Evolutionary conservation across 2,329 filamentous ascomycete species (phyloP).

Genomic region (Boeremia lycopersici): DNA sequence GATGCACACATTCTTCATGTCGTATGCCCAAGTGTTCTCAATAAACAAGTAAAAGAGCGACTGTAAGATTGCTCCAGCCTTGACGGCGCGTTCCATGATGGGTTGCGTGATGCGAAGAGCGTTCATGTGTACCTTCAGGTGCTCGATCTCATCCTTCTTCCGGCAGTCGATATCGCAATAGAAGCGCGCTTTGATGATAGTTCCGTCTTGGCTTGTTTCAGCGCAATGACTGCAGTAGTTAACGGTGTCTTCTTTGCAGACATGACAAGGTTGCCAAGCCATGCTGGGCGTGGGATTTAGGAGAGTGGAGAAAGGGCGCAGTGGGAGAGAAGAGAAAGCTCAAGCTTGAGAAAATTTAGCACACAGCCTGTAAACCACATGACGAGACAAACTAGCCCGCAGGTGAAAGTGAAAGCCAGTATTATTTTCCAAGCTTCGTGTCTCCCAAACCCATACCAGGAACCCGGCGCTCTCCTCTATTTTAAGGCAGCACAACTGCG

Average conservation of each 20-base stretch:
- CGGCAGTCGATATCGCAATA: slow-evolving; percentile 15
- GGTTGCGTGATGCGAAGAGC: not conserved
- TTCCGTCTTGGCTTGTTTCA: not conserved
- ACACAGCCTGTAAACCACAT: not conserved
- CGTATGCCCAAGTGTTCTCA: slow-evolving; percentile 24
- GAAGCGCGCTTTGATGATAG: slow-evolving; percentile 1
- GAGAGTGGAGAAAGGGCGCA: not conserved
- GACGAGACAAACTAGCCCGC: not conserved
- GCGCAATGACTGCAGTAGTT: slow-evolving; percentile 15
- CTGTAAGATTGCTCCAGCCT: slow-evolving; percentile 20
- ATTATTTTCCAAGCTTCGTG: not conserved
- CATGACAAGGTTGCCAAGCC: slow-evolving; percentile 9
- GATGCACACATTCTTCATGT: slow-evolving; percentile 15
- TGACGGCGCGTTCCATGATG: slow-evolving; percentile 10
- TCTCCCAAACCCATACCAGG: too few species aligned
- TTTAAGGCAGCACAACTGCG: too few species aligned
- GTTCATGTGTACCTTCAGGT: slow-evolving; percentile 8
- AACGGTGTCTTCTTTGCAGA: slow-evolving; percentile 8
- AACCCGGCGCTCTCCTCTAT: too few species aligned
- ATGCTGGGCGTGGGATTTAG: not conserved
- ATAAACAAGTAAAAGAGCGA: slow-evolving; percentile 20
- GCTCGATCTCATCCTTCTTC: slow-evolving; percentile 10
- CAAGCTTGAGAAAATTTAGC: not conserved
- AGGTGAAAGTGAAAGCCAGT: not conserved
- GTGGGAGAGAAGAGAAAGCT: not conserved